Evolutionary conservation across 495 filamentous ascomycete species (phyloP), one percentile per base, ranked within the genome.

Genomic region (Oidiodendron maius): DNA sequence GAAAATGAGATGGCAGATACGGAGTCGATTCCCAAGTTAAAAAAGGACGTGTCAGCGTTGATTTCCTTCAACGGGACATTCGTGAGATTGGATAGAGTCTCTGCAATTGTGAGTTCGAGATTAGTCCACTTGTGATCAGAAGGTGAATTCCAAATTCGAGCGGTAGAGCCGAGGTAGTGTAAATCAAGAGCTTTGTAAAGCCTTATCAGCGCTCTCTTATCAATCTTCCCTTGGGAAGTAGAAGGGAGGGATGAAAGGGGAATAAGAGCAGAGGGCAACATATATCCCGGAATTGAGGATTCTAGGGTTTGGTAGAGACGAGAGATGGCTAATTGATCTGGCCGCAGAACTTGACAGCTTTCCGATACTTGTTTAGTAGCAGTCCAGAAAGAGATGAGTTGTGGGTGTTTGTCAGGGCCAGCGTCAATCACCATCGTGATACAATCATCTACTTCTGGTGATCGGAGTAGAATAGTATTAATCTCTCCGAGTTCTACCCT

Each of bases 401-500:
- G 69, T 44, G 75, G 64, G 4, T 60, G 44, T 3, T 53, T 55
- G 2, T 50, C 22, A 26, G 54, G 21, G 12, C 56, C 46, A 20
- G 53, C 53, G 1, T 50, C 42, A 28, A 82, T 40, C 11, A 82
- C 56, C 18, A 84, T 52, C 9, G 76, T 81, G 1, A 71, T 62
- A 47, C 76, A 82, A 46, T 86, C 70, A 6, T 56, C 45, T 3
- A 80, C 75, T 16, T 57, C 21, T 0, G 41, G 40, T 5, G 68
- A 65, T 15, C 64, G 63, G 1, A 80, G 51, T 9, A 88, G 53
- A 15, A 61, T 62, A n/a, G 67, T 64, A 40, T 79, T 84, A 28
- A 96, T 84, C 63, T 96, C 91, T 3, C 76, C 78, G 5, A 91
- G 73, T 24, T 91, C 87, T 4, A 91, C 79, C 6, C 87, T 76